phyloP scores from a whole-genome alignment of 2,329 filamentous ascomycete species.

The Xylaria sp. region DNA sequence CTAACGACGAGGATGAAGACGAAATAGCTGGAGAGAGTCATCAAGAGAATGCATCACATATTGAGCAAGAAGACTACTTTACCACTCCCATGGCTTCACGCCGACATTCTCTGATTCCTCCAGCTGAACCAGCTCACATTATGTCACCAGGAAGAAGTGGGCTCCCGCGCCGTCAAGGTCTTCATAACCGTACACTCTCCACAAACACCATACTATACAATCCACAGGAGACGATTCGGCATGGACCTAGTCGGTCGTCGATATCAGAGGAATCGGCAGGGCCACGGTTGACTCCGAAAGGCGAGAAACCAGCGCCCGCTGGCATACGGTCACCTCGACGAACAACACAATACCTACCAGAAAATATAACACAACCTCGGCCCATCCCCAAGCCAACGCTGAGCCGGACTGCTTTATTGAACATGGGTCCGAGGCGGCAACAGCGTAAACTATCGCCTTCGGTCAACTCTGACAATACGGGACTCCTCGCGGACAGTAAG shows the following conservation, averaged over 20 bases:
- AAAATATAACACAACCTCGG: constrained; percentile 62
- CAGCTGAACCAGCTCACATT: constrained; percentile 47
- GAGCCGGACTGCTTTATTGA: constrained; percentile 65
- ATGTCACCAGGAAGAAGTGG: constrained; percentile 50
- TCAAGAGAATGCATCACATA: constrained; percentile 43
- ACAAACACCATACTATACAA: constrained; percentile 88
- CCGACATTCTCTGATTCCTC: constrained; percentile 51
- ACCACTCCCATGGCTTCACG: constrained; percentile 60
- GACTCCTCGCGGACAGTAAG: constrained; percentile 60
- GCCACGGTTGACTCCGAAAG: constrained; percentile 49
- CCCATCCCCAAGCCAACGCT: constrained; percentile 69
- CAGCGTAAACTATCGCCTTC: constrained; percentile 64
- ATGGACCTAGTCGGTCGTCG: constrained; percentile 55
- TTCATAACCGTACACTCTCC: constrained; percentile 79
- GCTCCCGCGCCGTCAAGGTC: constrained; percentile 52
- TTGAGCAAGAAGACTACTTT: constrained; percentile 64
- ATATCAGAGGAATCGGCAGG: constrained; percentile 54
- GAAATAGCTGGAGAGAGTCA: constrained; percentile 58
- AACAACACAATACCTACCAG: constrained; percentile 55
- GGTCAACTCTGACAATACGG: constrained; percentile 72
- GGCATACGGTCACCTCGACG: constrained; percentile 60
- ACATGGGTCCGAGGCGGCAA: constrained; percentile 58
- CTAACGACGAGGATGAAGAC: constrained; percentile 78
- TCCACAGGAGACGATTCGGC: constrained; percentile 63
- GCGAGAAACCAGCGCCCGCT: constrained; percentile 53